These are phyloP conservation scores for Paramecium sexaurelia DNA, from an alignment of 73 alveolate genomes.

Conservation along the genomic window DNA sequence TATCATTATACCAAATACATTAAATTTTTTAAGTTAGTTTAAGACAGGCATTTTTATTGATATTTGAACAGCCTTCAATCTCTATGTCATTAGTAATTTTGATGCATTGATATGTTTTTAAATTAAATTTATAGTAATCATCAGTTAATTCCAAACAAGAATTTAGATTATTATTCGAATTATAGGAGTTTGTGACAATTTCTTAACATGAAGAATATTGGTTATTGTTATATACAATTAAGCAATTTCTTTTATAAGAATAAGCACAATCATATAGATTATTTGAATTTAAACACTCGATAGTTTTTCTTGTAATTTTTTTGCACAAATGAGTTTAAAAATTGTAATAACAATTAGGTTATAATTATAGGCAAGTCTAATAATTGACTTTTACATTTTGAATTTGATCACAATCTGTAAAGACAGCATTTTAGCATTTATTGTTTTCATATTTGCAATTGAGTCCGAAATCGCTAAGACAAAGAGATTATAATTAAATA, in stretches of 20 bases:
- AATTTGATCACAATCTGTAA: background rate
- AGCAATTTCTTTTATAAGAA: background rate
- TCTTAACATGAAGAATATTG: background rate
- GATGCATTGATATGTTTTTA: background rate
- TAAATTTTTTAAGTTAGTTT: background rate
- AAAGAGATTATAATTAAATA: background rate
- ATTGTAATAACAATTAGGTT: background rate
- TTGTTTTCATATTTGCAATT: background rate
- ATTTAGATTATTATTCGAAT: background rate
- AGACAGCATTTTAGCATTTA: background rate
- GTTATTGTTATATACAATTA: background rate
- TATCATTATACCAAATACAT: background rate
- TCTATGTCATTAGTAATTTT: background rate
- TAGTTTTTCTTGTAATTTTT: background rate
- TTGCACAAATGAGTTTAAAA: background rate
- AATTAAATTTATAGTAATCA: background rate
- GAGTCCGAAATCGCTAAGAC: background rate
- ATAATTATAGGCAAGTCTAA: background rate
- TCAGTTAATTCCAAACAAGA: background rate
- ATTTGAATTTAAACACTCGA: background rate
- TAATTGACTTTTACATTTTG: background rate
- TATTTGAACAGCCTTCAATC: background rate
- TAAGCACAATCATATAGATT: background rate
- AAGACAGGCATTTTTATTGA: background rate
- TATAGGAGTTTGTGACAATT: background rate